phyloP scores from a whole-genome alignment of 2,329 filamentous ascomycete species.

The Fusarium redolens region DNA sequence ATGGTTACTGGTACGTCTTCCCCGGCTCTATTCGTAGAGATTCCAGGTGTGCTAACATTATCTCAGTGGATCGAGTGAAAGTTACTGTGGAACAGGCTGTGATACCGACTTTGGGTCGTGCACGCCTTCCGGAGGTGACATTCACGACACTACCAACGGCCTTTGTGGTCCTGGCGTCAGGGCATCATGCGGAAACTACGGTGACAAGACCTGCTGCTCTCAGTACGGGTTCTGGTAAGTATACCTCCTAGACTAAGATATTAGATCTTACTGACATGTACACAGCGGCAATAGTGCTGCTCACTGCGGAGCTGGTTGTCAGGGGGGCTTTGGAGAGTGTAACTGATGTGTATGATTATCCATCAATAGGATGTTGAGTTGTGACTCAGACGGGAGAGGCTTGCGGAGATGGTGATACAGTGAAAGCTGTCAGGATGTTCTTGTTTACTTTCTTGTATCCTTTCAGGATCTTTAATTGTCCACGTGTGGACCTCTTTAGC shows the following conservation, averaged over 20 bases:
- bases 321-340: slow-evolving; percentile 49
- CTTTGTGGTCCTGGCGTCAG: slow-evolving; percentile 49
- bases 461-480: neutral
- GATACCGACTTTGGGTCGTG: slow-evolving; percentile 51
- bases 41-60: slow-evolving; percentile 6
- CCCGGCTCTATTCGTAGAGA: neutral
- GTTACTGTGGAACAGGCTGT: slow-evolving; percentile 55
- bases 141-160: slow-evolving; percentile 51
- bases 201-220: slow-evolving; percentile 52
- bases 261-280: slow-evolving; percentile 7
- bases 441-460: slow-evolving; percentile 10
- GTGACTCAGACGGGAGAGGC: slow-evolving; percentile 7
- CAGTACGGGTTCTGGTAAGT: slow-evolving; percentile 51
- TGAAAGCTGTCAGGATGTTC: neutral
- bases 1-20: slow-evolving; percentile 53
- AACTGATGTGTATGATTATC: slow-evolving; percentile 26
- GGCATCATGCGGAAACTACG: slow-evolving; percentile 49
- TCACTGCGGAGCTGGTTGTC: slow-evolving; percentile 52
- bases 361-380: neutral
- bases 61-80: slow-evolving; percentile 47
- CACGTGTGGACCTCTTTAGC: neutral
- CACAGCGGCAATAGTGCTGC: slow-evolving; percentile 43
- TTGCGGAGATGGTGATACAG: slow-evolving; percentile 13
- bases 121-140: slow-evolving; percentile 32
- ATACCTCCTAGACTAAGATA: neutral